Percentiles rank a stretch among this genome's conserved stretches.
Conservation (phyloP, 2,329 filamentous ascomycete genomes). For the Xylaria arbuscula region DNA sequence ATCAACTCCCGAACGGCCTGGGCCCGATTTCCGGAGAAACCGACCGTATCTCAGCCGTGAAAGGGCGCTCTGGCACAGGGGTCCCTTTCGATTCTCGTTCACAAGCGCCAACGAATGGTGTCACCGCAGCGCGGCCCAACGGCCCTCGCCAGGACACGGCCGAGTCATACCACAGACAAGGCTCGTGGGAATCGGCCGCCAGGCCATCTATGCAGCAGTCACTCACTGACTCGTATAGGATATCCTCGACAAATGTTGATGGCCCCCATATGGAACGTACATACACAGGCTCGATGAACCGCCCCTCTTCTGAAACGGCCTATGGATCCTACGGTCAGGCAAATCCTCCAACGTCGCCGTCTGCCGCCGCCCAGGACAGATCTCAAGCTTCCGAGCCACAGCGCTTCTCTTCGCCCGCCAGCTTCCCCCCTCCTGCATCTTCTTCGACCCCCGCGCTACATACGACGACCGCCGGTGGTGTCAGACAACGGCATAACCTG, state of each 20-base stretch:
- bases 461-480: constrained; percentile 61
- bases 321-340: constrained; percentile 39
- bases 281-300: constrained; percentile 33
- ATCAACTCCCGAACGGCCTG: constrained; percentile 50
- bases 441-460: constrained; percentile 62
- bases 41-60: background rate
- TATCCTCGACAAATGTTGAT: constrained; percentile 48
- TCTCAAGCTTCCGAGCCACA: constrained; percentile 56
- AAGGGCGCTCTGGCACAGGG: constrained; percentile 25
- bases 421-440: constrained; percentile 59
- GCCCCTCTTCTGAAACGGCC: constrained; percentile 34
- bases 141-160: constrained; percentile 45
- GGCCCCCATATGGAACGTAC: constrained; percentile 35
- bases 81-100: constrained; percentile 24
- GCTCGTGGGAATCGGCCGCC: constrained; percentile 51
- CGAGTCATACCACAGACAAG: constrained; percentile 49
- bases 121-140: constrained; percentile 39
- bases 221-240: constrained; percentile 49
- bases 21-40: constrained; percentile 48
- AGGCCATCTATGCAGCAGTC: constrained; percentile 50
- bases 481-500: constrained; percentile 87
- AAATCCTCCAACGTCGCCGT: constrained; percentile 41
- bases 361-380: constrained; percentile 48
- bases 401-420: constrained; percentile 73
- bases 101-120: constrained; percentile 27